Evolutionary conservation across 2,329 filamentous ascomycete species (phyloP), one percentile per base, ranked within the genome.

Genomic region (Colletotrichum sp.): DNA sequence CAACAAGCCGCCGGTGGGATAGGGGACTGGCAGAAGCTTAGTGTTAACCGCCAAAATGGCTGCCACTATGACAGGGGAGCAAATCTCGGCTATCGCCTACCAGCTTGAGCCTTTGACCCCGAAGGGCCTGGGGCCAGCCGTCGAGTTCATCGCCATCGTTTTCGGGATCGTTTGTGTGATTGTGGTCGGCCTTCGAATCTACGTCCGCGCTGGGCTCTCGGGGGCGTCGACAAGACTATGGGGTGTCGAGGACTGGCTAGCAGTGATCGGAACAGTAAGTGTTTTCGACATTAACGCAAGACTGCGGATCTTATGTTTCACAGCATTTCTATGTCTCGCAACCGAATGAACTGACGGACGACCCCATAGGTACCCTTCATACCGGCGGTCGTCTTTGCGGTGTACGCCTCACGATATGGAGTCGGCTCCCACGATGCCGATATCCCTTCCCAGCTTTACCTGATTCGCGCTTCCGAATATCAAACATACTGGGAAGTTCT

Each of bases 401-500:
- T 68, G 5, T 55, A 63, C 16, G 64, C 71, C 2, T 34, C 71
- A 24, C 71, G 65, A 5, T 63, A 39, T 32, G 71, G 71, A 28
- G 36, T 73, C 4, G 71, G 71, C 10, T 52, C 55, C 6, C 71
- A 73, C 64, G 71, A 73, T 21, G 55, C 18, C 26, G 63, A 73
- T 2, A 32, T 73, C 18, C 71, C 71, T 15, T 63, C 55, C 4
- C 71, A 34, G 2, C 64, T 73, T 6, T 73, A 73, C 21, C 21
- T 73, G 15, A 57, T 73, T 8, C 64, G 71, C n/a, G 71, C 71
- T 1, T n/a, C 18, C 55, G 71, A 73, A 34, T 73, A 63, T 18
- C 71, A 73, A 55, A 63, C 36, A 1, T 68, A 68, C 30, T 73
- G 71, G 71, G 71, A 73, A 26, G 55, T 68, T 4, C 71, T 73